A percentile compares a stretch with the other conserved stretches of the same genome.
Evolutionary conservation across 139 green algal species (phyloP).

Genomic region (Tetradesmus lagerheimii): DNA sequence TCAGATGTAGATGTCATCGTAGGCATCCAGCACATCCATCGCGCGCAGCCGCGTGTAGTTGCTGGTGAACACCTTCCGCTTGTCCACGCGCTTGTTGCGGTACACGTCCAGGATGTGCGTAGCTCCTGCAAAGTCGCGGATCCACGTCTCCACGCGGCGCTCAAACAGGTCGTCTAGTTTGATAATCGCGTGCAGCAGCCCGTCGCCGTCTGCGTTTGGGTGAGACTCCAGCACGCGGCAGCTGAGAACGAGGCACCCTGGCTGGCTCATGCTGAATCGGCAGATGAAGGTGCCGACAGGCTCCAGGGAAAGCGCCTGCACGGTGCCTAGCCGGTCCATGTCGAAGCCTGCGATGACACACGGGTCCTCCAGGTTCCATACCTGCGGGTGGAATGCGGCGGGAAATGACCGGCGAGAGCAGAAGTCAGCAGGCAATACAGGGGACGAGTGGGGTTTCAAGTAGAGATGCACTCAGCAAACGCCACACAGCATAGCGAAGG

Average conservation of each 20-base stretch:
- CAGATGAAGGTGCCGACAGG: slow-evolving; percentile 76
- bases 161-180: slow-evolving; percentile 71
- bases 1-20: slow-evolving; percentile 40
- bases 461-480: too few species aligned
- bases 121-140: slow-evolving; percentile 67
- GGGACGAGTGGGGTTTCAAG: too few species aligned
- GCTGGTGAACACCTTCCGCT: slow-evolving; percentile 70
- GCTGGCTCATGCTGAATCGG: slow-evolving; percentile 72
- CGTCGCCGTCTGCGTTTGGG: slow-evolving; percentile 61
- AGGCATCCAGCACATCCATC: slow-evolving; percentile 32
- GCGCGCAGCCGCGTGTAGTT: slow-evolving; percentile 66
- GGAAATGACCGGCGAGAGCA: too few species aligned
- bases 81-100: slow-evolving; percentile 72
- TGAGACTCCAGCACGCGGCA: slow-evolving; percentile 1
- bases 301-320: slow-evolving; percentile 58
- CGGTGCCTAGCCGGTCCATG: slow-evolving; percentile 70
- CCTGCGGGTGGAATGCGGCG: not conserved
- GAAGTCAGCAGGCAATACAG: too few species aligned
- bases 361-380: slow-evolving; percentile 77
- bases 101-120: slow-evolving; percentile 78
- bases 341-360: slow-evolving; percentile 78
- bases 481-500: too few species aligned
- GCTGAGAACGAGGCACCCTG: slow-evolving; percentile 64
- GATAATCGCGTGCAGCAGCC: slow-evolving; percentile 76
- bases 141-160: slow-evolving; percentile 74